These are phyloP conservation scores for Pseudogymnoascus sp. DNA, from an alignment of 2,329 filamentous ascomycete species.

Conservation along the genomic window DNA sequence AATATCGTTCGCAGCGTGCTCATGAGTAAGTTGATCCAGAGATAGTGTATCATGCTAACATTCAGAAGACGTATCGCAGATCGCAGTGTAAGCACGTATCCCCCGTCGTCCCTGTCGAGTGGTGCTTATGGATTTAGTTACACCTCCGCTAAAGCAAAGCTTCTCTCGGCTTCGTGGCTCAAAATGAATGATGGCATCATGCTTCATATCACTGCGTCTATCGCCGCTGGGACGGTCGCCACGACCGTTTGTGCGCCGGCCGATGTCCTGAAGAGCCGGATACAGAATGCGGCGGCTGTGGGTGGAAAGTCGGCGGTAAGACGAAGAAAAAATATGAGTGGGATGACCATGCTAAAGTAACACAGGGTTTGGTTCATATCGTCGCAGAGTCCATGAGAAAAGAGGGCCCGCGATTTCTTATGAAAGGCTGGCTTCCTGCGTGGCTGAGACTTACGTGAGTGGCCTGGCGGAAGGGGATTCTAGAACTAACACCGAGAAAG, in stretches of 20 bases:
- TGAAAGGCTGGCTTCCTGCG: conserved; percentile 41
- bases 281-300: conserved; percentile 30
- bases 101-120: neutral
- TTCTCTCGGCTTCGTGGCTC: conserved; percentile 14
- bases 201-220: conserved; percentile 35
- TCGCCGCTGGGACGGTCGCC: conserved; percentile 39
- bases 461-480: neutral
- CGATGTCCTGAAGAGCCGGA: conserved; percentile 38
- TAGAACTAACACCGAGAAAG: conserved; percentile 22
- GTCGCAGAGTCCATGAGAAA: conserved; percentile 30
- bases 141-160: neutral
- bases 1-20: conserved; percentile 38
- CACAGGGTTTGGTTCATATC: conserved; percentile 30
- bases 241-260: conserved; percentile 40
- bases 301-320: conserved; percentile 14
- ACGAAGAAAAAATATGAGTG: neutral
- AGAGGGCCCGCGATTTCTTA: conserved; percentile 37
- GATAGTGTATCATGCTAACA: conserved; percentile 8
- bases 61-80: conserved; percentile 36
- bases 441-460: conserved; percentile 39
- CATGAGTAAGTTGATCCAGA: conserved; percentile 34
- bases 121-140: neutral
- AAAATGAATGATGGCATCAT: conserved; percentile 32
- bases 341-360: neutral
- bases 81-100: conserved; percentile 31